These are phyloP conservation scores for Lolium perenne DNA, from an alignment of 176 grass and related monocot genomes.

Conservation along the genomic window DNA sequence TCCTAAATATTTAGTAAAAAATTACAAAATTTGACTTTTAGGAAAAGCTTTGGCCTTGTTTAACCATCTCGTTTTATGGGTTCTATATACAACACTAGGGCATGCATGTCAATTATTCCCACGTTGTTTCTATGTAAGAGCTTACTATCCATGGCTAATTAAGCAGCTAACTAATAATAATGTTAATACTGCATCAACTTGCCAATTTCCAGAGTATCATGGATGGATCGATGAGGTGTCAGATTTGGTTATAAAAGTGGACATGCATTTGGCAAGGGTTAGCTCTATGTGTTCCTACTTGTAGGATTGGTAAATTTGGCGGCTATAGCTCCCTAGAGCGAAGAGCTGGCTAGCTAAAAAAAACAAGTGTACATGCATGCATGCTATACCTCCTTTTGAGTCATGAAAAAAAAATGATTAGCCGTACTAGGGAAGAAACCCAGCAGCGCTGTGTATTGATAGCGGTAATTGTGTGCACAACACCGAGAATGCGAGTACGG, in stretches of 20 bases:
- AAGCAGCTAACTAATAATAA: conserved; percentile 5
- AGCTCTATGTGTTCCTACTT: conserved; percentile 48
- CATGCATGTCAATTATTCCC: not conserved
- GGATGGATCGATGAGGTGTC: conserved; percentile 47
- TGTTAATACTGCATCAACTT: conserved; percentile 51
- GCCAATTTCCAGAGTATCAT: conserved; percentile 46
- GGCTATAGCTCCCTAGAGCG: conserved; percentile 35
- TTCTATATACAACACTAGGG: conserved; percentile 28
- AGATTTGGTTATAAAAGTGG: conserved; percentile 43
- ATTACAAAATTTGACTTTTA: not conserved
- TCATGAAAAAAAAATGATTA: conserved; percentile 3
- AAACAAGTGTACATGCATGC: conserved; percentile 28
- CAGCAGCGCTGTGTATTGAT: too few species aligned
- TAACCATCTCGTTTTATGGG: conserved; percentile 32
- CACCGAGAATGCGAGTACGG: too few species aligned
- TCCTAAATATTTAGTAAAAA: too few species aligned
- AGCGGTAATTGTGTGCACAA: too few species aligned
- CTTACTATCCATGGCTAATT: conserved; percentile 28
- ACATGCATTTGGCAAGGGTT: conserved; percentile 36
- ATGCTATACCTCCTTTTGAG: conserved; percentile 24
- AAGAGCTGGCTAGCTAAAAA: conserved; percentile 24
- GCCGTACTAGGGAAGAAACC: too few species aligned
- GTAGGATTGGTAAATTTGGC: conserved; percentile 46
- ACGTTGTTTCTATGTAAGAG: not conserved
- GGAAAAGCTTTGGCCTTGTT: conserved; percentile 32